A percentile compares a stretch with the other conserved stretches of the same genome.
Conservation (phyloP, 1,284 basidiomycete genomes). For the Ustilago vetiveriae region DNA sequence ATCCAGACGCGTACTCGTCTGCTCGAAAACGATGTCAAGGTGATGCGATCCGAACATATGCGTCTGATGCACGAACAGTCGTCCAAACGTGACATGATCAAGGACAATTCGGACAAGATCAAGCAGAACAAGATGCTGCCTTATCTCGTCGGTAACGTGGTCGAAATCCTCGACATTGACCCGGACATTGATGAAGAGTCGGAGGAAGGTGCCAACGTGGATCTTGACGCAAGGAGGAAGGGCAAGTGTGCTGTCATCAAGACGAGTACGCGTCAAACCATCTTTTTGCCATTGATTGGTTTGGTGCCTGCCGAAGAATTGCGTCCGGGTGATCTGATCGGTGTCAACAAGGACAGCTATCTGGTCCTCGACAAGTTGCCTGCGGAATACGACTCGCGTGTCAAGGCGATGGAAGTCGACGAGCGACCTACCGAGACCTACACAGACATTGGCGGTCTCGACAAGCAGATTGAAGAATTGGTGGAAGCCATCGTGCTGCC, state of each 20-base stretch:
- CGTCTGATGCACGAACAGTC: slow-evolving; percentile 91
- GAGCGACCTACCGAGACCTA: slow-evolving; percentile 81
- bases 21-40: slow-evolving; percentile 66
- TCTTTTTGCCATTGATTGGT: slow-evolving; percentile 97
- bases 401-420: slow-evolving; percentile 93
- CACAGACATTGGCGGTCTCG: slow-evolving; percentile 80
- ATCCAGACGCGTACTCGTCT: slow-evolving; percentile 64
- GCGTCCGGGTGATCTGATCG: slow-evolving; percentile 90
- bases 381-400: slow-evolving; percentile 79
- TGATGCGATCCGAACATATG: slow-evolving; percentile 76
- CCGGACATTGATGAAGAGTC: slow-evolving; percentile 87
- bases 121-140: slow-evolving; percentile 99
- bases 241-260: slow-evolving; percentile 99
- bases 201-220: slow-evolving; percentile 82
- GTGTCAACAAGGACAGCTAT: slow-evolving; percentile 99
- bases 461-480: slow-evolving; percentile 83
- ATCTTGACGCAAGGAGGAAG: slow-evolving; percentile 90
- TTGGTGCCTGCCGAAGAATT: slow-evolving; percentile 91
- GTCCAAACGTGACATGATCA: slow-evolving; percentile 97
- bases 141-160: slow-evolving; percentile 94
- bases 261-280: slow-evolving; percentile 92
- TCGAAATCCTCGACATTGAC: slow-evolving; percentile 86
- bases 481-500: slow-evolving; percentile 82
- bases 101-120: slow-evolving; percentile 97
- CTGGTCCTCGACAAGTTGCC: slow-evolving; percentile 89